Evolutionary conservation across 106 monocot genomes (phyloP), one percentile per base, ranked within the genome.

Genomic region (Platanthera zijinensis): DNA sequence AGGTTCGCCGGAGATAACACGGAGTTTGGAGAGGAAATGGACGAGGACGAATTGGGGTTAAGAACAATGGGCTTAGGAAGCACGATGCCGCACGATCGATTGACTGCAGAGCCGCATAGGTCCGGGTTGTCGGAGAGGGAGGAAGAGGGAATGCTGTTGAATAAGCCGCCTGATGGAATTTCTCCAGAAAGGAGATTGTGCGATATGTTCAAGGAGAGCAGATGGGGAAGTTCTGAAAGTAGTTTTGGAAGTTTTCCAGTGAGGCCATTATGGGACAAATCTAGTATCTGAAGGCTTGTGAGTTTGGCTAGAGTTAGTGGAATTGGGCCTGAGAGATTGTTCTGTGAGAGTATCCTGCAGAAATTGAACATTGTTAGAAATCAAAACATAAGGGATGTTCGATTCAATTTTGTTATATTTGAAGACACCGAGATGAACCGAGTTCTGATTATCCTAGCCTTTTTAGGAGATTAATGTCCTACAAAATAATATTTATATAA

Each of bases 1-100:
- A 54, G 77, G 78, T 69, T 75, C 11, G 68, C 76, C 13, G 87
- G 52, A 45, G 83, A 75, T 63, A 76, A n/a, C 51, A 75, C 57
- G 5, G 83, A 48, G 49, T 74, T 25, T 10, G 83, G 75, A 21
- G 79, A 74, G 22, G 78, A 25, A 64, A 52, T 21, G 15, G 80
- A 45, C 25, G 90, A 88, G 0, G 95, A 86, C 32, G 92, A 87
- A 28, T 95, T 92, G 2, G 92, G 95, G 59, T 95, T 88, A 9
- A 96, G 89, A 61, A 96, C 96, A 70, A 96, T 89, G 48, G 96
- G 96, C 79, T 96, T 96, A 53, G 93, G 93, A 46, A 96, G 88
- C 21, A 93, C 89, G 0, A 74, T 75, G 9, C 68, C 73, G 82
- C 96, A 96, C 13, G 96, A 86, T 15, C 72, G 73, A 69, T 91